Percentiles rank a stretch among this genome's conserved stretches.
Conservation (phyloP, 1,284 basidiomycete genomes). For the Laetiporus sulphureus region DNA sequence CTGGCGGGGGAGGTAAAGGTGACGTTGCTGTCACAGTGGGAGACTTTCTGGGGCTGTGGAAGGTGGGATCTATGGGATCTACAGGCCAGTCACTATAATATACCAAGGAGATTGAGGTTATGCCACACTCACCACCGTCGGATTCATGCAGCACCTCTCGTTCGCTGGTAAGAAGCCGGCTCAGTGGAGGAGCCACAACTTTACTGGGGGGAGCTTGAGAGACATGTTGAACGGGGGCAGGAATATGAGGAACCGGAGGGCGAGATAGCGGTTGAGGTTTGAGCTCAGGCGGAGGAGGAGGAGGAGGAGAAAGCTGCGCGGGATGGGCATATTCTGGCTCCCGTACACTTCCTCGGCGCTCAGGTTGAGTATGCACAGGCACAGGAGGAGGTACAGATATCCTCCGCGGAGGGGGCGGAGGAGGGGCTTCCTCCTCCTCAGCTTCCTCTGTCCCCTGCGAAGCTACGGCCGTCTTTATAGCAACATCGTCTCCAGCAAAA, state of each 20-base stretch:
- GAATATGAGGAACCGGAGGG: constrained; percentile 1
- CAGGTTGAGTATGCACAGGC: background rate
- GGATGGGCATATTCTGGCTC: constrained; percentile 4
- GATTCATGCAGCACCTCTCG: constrained; percentile 51
- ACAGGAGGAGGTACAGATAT: constrained; percentile 2
- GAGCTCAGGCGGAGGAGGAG: constrained; percentile 10
- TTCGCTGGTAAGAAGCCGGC: constrained; percentile 7
- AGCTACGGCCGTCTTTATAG: background rate
- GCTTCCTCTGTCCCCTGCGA: no score
- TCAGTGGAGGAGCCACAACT: background rate
- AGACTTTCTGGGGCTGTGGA: constrained; percentile 35
- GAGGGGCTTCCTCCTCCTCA: constrained; percentile 8
- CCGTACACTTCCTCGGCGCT: constrained; percentile 3
- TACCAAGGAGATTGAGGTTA: constrained; percentile 4
- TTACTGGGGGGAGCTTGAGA: background rate
- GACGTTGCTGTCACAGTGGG: constrained; percentile 9
- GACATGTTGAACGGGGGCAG: no score
- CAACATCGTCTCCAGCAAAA: background rate
- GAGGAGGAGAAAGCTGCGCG: constrained; percentile 2
- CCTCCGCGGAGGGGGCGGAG: constrained; percentile 13
- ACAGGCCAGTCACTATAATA: constrained; percentile 7
- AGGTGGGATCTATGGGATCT: constrained; percentile 65
- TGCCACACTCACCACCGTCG: constrained; percentile 46
- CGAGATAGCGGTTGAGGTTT: constrained; percentile 2
- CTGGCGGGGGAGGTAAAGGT: constrained; percentile 9